Evolutionary conservation across 1,284 basidiomycete genomes (phyloP), one percentile per base, ranked within the genome.

Genomic region (Sporisorium reilianum): DNA sequence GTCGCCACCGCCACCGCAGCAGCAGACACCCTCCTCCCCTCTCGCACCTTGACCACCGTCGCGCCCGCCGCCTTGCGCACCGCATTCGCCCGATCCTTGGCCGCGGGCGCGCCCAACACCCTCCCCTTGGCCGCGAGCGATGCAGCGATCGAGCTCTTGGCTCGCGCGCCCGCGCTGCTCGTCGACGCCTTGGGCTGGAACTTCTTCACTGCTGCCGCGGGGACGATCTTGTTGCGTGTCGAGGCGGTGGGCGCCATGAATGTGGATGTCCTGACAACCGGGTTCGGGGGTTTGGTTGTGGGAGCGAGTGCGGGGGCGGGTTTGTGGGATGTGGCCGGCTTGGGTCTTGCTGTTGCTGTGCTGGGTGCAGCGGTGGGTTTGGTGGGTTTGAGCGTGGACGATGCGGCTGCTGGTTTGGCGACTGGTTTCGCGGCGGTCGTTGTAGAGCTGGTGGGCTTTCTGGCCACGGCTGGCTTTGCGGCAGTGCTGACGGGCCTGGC

Each of bases 141-240:
- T 2, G 55, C 41, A 8, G 71, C 57, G 14, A 74, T 53, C 14
- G 65, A 68, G 55, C 64, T 68, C 52, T 65, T 74, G 0, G 50
- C 32, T 2, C 55, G 57, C 23, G 23, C 6, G n/a, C 46, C n/a
- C 12, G 11, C 25, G 34, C n/a, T 16, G 44, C 48, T 22, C 38
- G 12, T 56, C 36, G 64, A 48, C n/a, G 54, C 26, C 34, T 67
- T 68, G 20, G 62, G 58, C 30, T 64, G 65, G 26, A 63, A 68
- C 48, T 62, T 64, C 23, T 65, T 74, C 1, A 55, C 46, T 5
- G 61, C 26, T 2, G 57, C 64, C 14, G 61, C 20, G 11, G 60
- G 64, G 8, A 68, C 63, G 26, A 73, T 45, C 42, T 67, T 67
- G 64, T 64, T 64, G 26, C 70, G 70, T n/a, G 63, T 60, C 40